Conservation (phyloP, 202 grass and related monocot genomes). For the Brachypodium distachyon region DNA sequence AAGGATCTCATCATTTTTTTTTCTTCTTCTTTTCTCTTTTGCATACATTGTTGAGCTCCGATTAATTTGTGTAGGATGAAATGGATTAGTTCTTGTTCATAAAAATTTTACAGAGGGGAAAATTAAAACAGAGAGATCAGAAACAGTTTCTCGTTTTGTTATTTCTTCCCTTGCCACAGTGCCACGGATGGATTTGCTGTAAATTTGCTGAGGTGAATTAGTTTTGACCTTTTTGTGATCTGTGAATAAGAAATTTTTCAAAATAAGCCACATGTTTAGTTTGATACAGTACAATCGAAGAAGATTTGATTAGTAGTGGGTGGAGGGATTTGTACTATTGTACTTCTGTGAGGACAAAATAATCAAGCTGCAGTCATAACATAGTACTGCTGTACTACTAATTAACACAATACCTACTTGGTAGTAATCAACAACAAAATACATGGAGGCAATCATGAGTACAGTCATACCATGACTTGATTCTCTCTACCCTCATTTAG, state of each 20-base stretch:
- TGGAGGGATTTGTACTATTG: no score
- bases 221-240: background rate
- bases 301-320: background rate
- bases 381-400: no score
- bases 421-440: no score
- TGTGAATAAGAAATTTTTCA: background rate
- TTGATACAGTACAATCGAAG: no score
- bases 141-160: background rate
- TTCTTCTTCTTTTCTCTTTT: background rate
- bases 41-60: background rate
- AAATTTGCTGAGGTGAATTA: background rate
- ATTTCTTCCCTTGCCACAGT: no score
- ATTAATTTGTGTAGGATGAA: slow-evolving; percentile 7
- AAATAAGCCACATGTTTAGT: background rate
- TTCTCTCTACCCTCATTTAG: background rate
- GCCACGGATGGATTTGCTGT: background rate
- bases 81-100: slow-evolving; percentile 38
- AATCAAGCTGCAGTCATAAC: no score
- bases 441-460: slow-evolving; percentile 8
- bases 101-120: slow-evolving; percentile 6
- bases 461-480: slow-evolving; percentile 13
- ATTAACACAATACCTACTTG: no score
- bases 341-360: no score
- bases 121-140: background rate
- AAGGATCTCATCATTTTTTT: background rate